These are phyloP conservation scores for Cercophora sp. DNA, from an alignment of 495 filamentous ascomycete genomes.

Conservation along the genomic window DNA sequence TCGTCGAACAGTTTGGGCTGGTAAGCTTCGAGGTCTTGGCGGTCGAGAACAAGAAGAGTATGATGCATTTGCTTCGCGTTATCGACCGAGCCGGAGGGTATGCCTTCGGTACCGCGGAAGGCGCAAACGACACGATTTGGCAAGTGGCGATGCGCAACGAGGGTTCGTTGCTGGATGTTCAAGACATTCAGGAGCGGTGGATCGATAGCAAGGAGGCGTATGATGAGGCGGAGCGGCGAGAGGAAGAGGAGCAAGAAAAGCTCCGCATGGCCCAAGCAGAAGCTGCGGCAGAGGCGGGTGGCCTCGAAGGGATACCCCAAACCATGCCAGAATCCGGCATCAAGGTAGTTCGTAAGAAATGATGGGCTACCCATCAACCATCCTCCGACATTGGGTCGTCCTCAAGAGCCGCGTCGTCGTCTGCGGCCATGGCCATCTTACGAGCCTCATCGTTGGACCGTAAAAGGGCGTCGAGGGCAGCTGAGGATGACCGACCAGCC, in stretches of 20 bases:
- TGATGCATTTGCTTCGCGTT: constrained; percentile 82
- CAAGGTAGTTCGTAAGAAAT: constrained; percentile 27
- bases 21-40: constrained; percentile 91
- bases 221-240: constrained; percentile 71
- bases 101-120: constrained; percentile 86
- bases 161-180: constrained; percentile 68
- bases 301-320: constrained; percentile 5
- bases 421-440: constrained; percentile 41
- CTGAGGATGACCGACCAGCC: constrained; percentile 27
- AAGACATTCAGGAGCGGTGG: constrained; percentile 94
- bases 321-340: constrained; percentile 19
- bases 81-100: constrained; percentile 92
- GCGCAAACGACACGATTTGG: constrained; percentile 91
- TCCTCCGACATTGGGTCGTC: constrained; percentile 40
- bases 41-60: constrained; percentile 91
- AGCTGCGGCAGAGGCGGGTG: constrained; percentile 30
- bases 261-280: constrained; percentile 26
- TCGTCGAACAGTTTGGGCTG: constrained; percentile 83
- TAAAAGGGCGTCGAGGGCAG: constrained; percentile 40
- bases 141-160: constrained; percentile 90
- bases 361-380: constrained; percentile 19
- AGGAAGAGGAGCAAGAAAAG: constrained; percentile 59
- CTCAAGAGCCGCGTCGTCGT: constrained; percentile 48
- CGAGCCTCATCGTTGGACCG: constrained; percentile 26
- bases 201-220: constrained; percentile 82